Base-by-base conservation (phyloP, 306 rosid genomes). In the Lathyrus aphaca region DNA sequence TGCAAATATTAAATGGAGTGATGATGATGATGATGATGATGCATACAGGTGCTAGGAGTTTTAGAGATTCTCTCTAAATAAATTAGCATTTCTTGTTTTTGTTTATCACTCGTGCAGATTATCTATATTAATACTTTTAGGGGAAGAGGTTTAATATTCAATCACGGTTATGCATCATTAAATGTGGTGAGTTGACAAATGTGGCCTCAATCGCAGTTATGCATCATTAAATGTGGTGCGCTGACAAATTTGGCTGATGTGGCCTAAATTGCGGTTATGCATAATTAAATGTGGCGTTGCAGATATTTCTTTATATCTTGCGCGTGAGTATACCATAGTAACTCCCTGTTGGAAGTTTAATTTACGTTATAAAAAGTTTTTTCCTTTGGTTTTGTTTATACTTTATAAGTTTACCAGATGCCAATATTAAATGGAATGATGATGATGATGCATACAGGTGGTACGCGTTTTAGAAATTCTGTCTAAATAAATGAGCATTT, bases 21-120 rank as follows among this genome's bases (percentile, higher is more conserved):
- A 64, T 51, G 69, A 54, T 13, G 64, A 45, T 16, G 73, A 64
- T 51, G 69, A 54, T 13, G 64, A 54, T 16, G 69, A 69, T 71
- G 64, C 59, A 46, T 32, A 37, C 12, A 8, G 16, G 40, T 21
- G 25, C 15, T 16, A 23, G 44, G 23, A 55, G 44, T 54, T 49
- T 64, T 49, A 10, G 53, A 64, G 46, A 27, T n/a, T 29, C n/a
- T 27, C 4, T 37, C 66, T 53, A 23, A 37, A 53, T 59, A 23
- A 65, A 60, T 38, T 51, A 51, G 54, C 25, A 66, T 58, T 68
- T 4, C 48, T 38, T 74, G 38, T 51, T 49, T n/a, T 69, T 74
- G 50, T 35, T 74, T 77, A 23, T 40, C 73, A 16, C 35, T 29
- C 57, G 57, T 35, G 74, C 74, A 23, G 38, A 50, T 40, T 10